A percentile compares a stretch with the other conserved stretches of the same genome.
These are phyloP conservation scores for Aureobasidium sp. DNA, from an alignment of 2,329 filamentous ascomycete genomes.

Conservation along the genomic window DNA sequence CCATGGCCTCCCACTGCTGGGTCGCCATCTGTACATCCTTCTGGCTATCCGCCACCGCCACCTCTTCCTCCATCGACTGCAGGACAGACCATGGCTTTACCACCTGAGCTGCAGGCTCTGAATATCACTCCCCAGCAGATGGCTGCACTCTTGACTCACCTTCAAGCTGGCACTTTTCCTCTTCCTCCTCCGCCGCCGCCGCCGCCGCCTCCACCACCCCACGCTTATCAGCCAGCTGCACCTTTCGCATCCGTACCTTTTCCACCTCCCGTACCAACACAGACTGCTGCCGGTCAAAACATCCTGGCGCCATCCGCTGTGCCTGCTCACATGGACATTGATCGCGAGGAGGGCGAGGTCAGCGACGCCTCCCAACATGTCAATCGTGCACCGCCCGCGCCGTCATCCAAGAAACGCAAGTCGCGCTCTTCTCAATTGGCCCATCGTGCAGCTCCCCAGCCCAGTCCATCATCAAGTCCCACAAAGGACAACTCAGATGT, in stretches of 20 bases:
- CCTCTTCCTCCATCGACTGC: background rate
- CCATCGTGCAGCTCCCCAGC: background rate
- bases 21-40: background rate
- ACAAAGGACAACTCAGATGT: background rate
- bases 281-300: background rate
- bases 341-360: conserved; percentile 19
- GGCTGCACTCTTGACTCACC: conserved; percentile 13
- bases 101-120: conserved; percentile 15
- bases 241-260: conserved; percentile 7
- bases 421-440: background rate
- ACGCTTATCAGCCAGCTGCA: background rate
- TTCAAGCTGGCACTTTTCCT: conserved; percentile 15
- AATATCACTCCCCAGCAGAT: conserved; percentile 17
- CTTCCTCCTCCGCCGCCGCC: conserved; percentile 8
- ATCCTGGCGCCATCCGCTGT: background rate
- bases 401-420: background rate
- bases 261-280: background rate
- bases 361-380: conserved; percentile 6
- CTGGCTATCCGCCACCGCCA: conserved; percentile 6
- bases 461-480: background rate
- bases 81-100: conserved; percentile 7
- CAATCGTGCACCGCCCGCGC: background rate
- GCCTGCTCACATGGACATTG: conserved; percentile 6
- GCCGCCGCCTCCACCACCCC: background rate
- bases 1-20: conserved; percentile 10